Conservation (phyloP, 495 filamentous ascomycete species). For the Penicillium paxilli region DNA sequence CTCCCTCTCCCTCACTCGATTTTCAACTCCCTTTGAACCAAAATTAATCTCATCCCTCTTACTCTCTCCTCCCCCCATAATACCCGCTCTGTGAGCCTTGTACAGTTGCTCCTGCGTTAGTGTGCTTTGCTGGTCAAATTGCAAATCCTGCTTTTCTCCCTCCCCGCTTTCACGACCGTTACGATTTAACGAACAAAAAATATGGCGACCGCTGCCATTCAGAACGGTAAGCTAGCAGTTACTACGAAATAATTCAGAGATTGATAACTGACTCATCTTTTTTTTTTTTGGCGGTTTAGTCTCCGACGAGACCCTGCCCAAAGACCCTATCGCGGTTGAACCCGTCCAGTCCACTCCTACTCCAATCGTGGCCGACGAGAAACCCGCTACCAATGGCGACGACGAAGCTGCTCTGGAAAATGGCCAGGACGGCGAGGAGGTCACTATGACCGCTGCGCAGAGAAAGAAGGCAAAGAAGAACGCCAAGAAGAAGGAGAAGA, state of each 20-base stretch:
- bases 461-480: slow-evolving; percentile 23
- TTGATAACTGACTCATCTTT: neutral
- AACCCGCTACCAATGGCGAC: slow-evolving; percentile 9
- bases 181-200: slow-evolving; percentile 21
- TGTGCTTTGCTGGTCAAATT: slow-evolving; percentile 29
- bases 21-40: slow-evolving; percentile 1
- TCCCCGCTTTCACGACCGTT: slow-evolving; percentile 22
- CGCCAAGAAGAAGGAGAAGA: slow-evolving; percentile 19
- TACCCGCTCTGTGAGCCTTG: slow-evolving; percentile 21
- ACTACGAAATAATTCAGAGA: neutral
- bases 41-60: too few relatives aligned
- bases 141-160: slow-evolving; percentile 15
- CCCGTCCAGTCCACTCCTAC: slow-evolving; percentile 5
- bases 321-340: slow-evolving; percentile 18
- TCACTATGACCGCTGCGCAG: slow-evolving; percentile 8
- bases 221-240: slow-evolving; percentile 13
- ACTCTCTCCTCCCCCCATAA: neutral
- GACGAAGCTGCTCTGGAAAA: neutral
- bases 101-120: slow-evolving; percentile 25
- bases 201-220: slow-evolving; percentile 27
- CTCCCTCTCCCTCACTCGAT: slow-evolving; percentile 3
- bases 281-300: slow-evolving; percentile 12
- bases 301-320: slow-evolving; percentile 23
- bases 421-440: neutral
- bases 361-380: slow-evolving; percentile 13